These are phyloP conservation scores for Ogataea salicorniae DNA, from an alignment of 805 yeast species.

Conservation along the genomic window DNA sequence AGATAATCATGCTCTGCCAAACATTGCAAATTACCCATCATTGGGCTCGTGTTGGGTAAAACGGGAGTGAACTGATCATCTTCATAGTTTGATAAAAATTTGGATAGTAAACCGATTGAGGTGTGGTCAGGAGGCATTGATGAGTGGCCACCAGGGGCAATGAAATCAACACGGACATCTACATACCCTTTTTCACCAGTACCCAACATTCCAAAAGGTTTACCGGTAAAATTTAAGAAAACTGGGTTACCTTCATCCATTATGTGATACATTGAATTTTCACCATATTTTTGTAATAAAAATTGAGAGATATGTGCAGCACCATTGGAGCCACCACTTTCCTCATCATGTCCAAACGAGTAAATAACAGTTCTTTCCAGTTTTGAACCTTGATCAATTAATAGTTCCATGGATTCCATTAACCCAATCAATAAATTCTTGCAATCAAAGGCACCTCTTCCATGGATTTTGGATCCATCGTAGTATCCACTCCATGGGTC, in stretches of 20 bases:
- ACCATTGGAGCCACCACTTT: constrained; percentile 57
- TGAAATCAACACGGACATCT: constrained; percentile 39
- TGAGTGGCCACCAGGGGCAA: constrained; percentile 75
- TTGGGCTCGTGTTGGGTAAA: constrained; percentile 52
- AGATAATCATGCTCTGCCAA: constrained; percentile 44
- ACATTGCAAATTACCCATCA: constrained; percentile 51
- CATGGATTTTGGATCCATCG: constrained; percentile 62
- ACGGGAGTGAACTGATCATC: constrained; percentile 43
- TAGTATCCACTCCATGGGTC: constrained; percentile 61
- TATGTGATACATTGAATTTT: constrained; percentile 49
- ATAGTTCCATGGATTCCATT: constrained; percentile 55
- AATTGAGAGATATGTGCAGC: constrained; percentile 45
- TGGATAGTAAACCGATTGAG: constrained; percentile 62
- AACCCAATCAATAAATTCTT: constrained; percentile 61
- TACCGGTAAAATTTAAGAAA: constrained; percentile 35
- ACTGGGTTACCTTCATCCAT: constrained; percentile 67
- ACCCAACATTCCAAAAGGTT: constrained; percentile 47
- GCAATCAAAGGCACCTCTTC: constrained; percentile 72
- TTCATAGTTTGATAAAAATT: constrained; percentile 52
- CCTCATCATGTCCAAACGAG: constrained; percentile 77
- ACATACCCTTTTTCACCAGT: constrained; percentile 59
- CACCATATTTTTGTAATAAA: constrained; percentile 52
- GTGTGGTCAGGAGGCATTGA: constrained; percentile 80
- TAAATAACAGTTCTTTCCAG: constrained; percentile 61
- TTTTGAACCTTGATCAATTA: constrained; percentile 44